Conservation (phyloP, 2,329 filamentous ascomycete genomes). For the Phyllosticta citriasiana region DNA sequence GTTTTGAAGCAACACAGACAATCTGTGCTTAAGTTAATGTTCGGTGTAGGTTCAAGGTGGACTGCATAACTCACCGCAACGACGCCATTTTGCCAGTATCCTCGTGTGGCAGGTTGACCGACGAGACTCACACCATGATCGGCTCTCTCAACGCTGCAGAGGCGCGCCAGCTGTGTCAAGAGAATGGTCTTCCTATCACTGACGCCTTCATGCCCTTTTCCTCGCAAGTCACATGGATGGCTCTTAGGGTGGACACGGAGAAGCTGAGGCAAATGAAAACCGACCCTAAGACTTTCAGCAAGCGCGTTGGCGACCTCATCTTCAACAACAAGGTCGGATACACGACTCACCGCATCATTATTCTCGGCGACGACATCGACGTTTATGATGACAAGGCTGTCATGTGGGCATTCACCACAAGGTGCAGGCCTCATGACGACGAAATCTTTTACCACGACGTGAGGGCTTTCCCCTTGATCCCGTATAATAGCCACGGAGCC, state of each 20-base stretch:
- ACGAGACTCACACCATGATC: conserved; percentile 37
- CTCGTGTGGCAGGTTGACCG: conserved; percentile 31
- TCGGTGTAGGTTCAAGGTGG: conserved; percentile 23
- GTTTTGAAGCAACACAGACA: background rate
- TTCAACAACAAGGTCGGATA: conserved; percentile 35
- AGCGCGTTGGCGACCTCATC: conserved; percentile 34
- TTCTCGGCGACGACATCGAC: conserved; percentile 43
- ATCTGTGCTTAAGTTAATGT: background rate
- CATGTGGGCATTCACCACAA: conserved; percentile 40
- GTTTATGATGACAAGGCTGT: conserved; percentile 37
- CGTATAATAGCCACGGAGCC: conserved; percentile 38
- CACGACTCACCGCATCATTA: conserved; percentile 35
- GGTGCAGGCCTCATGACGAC: conserved; percentile 35
- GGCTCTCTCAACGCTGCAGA: conserved; percentile 36
- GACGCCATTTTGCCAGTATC: conserved; percentile 41
- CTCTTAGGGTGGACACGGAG: conserved; percentile 13
- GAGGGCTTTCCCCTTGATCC: conserved; percentile 34
- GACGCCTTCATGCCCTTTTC: conserved; percentile 38
- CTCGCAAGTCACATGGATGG: conserved; percentile 40
- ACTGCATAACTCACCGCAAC: conserved; percentile 39
- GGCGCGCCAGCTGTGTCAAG: conserved; percentile 27
- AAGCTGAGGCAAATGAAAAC: conserved; percentile 10
- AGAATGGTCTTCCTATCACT: conserved; percentile 32
- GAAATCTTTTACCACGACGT: conserved; percentile 39
- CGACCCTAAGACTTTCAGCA: conserved; percentile 26